A percentile compares a stretch with the other conserved stretches of the same genome.
These are phyloP conservation scores for Triticum dicoccoides DNA, from an alignment of 176 grass and related monocot species.

Conservation along the genomic window DNA sequence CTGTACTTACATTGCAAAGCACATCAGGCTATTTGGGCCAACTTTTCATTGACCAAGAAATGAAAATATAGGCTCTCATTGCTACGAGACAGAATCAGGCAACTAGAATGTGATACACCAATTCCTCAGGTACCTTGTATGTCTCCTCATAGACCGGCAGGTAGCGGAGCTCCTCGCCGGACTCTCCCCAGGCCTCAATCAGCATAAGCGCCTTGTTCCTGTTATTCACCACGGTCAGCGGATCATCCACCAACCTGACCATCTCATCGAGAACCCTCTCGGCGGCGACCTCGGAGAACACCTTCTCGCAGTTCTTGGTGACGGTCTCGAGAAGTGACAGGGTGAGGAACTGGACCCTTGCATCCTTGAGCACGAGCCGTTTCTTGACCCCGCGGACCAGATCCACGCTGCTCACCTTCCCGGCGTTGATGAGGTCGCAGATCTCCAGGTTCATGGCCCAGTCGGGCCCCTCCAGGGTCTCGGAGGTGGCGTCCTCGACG, in stretches of 20 bases:
- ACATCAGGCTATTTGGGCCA: neutral
- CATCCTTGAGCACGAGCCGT: constrained; percentile 79
- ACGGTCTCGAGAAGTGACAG: constrained; percentile 80
- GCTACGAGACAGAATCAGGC: neutral
- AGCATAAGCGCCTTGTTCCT: constrained; percentile 74
- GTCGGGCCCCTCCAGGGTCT: constrained; percentile 67
- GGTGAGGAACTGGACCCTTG: constrained; percentile 72
- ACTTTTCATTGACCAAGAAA: neutral
- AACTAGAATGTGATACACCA: neutral
- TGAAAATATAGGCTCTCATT: no score
- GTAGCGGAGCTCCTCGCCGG: constrained; percentile 84
- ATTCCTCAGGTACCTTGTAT: constrained; percentile 57
- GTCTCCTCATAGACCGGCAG: constrained; percentile 91
- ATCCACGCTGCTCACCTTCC: constrained; percentile 67
- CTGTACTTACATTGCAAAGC: neutral
- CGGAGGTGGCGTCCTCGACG: constrained; percentile 79
- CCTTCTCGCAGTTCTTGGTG: constrained; percentile 92
- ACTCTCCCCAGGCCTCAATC: constrained; percentile 92
- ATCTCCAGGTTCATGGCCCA: constrained; percentile 81
- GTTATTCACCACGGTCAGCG: constrained; percentile 82
- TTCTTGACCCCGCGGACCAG: constrained; percentile 82
- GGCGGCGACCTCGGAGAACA: constrained; percentile 82
- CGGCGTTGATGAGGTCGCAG: constrained; percentile 70
- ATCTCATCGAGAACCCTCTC: constrained; percentile 92
- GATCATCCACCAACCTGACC: constrained; percentile 88